Evolutionary conservation across 345 rosid genomes (phyloP).

Genomic region (Boechera divaricarpa): DNA sequence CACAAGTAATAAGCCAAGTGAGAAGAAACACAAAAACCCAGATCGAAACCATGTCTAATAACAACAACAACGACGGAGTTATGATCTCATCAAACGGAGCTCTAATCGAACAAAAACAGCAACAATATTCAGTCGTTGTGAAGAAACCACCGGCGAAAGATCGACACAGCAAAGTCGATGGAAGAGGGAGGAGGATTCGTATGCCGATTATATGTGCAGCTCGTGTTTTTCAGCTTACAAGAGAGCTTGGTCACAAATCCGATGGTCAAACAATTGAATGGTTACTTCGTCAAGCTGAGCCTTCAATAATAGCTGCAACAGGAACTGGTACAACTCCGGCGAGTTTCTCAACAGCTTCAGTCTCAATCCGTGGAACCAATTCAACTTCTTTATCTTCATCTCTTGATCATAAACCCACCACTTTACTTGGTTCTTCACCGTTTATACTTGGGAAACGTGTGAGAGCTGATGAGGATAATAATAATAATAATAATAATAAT

Average conservation of each 20-base stretch:
- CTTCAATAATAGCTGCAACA: constrained; percentile 96
- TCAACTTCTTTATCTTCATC: constrained; percentile 48
- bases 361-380: constrained; percentile 65
- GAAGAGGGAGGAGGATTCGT: constrained; percentile 93
- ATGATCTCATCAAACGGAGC: constrained; percentile 70
- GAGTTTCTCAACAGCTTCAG: constrained; percentile 79
- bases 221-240: constrained; percentile 94
- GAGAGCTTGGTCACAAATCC: constrained; percentile 97
- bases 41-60: constrained; percentile 32
- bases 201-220: constrained; percentile 99
- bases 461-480: constrained; percentile 63
- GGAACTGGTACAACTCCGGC: constrained; percentile 98
- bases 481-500: neutral
- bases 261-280: constrained; percentile 99
- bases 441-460: constrained; percentile 91
- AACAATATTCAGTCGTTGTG: constrained; percentile 46
- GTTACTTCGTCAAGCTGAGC: constrained; percentile 99
- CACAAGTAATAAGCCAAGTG: neutral
- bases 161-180: constrained; percentile 97
- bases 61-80: constrained; percentile 35
- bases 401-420: constrained; percentile 69
- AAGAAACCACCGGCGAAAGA: constrained; percentile 97
- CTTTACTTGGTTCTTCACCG: constrained; percentile 65
- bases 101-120: constrained; percentile 51
- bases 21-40: neutral